phyloP scores from a whole-genome alignment of 345 rosid genomes.

The Camelina sativa region DNA sequence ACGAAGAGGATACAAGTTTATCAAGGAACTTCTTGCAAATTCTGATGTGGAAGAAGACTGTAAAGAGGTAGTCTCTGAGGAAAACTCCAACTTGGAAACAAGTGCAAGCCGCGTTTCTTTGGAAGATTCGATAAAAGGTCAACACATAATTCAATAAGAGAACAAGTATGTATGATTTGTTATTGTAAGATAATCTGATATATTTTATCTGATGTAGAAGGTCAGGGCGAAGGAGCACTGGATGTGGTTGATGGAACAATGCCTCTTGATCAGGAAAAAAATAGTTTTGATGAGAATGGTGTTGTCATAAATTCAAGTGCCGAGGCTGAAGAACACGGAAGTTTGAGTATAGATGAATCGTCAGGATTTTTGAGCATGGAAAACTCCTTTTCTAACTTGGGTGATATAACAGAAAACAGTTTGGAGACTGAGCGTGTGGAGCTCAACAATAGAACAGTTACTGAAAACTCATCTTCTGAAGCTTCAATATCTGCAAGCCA shows the following conservation, averaged over 20 bases:
- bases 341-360: slow-evolving; percentile 31
- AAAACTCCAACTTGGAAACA: slow-evolving; percentile 29
- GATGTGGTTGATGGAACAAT: slow-evolving; percentile 23
- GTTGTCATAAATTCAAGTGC: not conserved
- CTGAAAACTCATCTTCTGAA: slow-evolving; percentile 22
- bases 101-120: slow-evolving; percentile 20
- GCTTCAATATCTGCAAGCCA: slow-evolving; percentile 4
- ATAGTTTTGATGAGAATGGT: not conserved
- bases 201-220: slow-evolving; percentile 43
- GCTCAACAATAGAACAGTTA: slow-evolving; percentile 23
- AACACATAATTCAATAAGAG: slow-evolving; percentile 17
- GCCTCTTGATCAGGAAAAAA: slow-evolving; percentile 8
- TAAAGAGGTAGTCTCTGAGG: slow-evolving; percentile 38
- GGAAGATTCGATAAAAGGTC: slow-evolving; percentile 53
- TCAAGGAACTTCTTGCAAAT: slow-evolving; percentile 63
- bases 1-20: slow-evolving; percentile 82
- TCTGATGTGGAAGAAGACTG: slow-evolving; percentile 43
- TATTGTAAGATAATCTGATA: not conserved
- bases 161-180: not conserved
- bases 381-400: slow-evolving; percentile 8
- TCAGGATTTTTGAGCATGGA: slow-evolving; percentile 25
- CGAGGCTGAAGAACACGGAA: slow-evolving; percentile 25
- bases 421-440: slow-evolving; percentile 40
- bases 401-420: slow-evolving; percentile 13
- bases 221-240: slow-evolving; percentile 45